Evolutionary conservation across 768 basidiomycete genomes (phyloP).

Genomic region (Tricholoma sp.): DNA sequence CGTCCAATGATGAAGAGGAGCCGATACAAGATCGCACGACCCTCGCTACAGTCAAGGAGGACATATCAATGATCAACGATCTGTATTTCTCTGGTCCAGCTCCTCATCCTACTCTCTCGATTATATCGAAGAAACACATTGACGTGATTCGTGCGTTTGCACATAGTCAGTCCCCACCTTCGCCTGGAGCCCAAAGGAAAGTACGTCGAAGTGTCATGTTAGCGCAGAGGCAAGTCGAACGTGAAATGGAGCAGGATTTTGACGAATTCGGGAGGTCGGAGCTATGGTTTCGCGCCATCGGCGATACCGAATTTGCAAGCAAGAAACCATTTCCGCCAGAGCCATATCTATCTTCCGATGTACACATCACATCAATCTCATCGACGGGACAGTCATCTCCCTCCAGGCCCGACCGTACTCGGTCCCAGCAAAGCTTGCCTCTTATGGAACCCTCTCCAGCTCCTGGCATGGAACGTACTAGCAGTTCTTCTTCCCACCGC

Average conservation of each 20-base stretch:
- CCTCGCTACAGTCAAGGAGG: slow-evolving; percentile 69
- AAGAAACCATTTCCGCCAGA: background rate
- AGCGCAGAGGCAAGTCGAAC: slow-evolving; percentile 81
- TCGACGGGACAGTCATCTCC: slow-evolving; percentile 3
- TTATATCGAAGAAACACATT: slow-evolving; percentile 67
- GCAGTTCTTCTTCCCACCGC: slow-evolving; percentile 34
- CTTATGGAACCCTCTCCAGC: slow-evolving; percentile 29
- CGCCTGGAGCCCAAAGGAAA: slow-evolving; percentile 39
- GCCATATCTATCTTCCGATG: background rate
- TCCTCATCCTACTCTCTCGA: slow-evolving; percentile 52
- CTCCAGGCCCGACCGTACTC: slow-evolving; percentile 9
- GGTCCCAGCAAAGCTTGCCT: slow-evolving; percentile 8
- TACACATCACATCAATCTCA: slow-evolving; percentile 2
- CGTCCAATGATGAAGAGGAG: slow-evolving; percentile 56
- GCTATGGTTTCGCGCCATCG: slow-evolving; percentile 86
- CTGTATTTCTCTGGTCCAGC: slow-evolving; percentile 71
- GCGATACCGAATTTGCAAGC: slow-evolving; percentile 51
- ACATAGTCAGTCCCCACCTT: slow-evolving; percentile 39
- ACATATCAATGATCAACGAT: slow-evolving; percentile 85
- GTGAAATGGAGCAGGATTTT: slow-evolving; percentile 89
- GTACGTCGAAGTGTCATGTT: slow-evolving; percentile 78
- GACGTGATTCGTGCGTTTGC: slow-evolving; percentile 68
- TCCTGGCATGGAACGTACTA: slow-evolving; percentile 34
- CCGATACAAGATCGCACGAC: slow-evolving; percentile 48
- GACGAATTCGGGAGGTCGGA: slow-evolving; percentile 85